Conservation (phyloP, 306 rosid genomes). For the Biancaea sappan region DNA sequence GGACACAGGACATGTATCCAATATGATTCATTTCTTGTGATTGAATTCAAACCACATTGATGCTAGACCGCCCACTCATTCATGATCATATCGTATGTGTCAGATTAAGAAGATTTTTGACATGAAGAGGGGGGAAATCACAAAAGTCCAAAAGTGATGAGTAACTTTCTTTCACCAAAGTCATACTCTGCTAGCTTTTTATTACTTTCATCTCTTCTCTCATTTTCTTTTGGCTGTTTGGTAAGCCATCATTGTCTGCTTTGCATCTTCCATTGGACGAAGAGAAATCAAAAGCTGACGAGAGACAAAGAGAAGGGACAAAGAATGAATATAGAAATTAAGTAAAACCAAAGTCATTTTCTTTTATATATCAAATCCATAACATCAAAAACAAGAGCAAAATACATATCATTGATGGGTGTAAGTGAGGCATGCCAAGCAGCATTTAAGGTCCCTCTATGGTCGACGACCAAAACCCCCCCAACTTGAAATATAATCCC, state of each 20-base stretch:
- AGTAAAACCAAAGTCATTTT: conserved; percentile 27
- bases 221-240: conserved; percentile 37
- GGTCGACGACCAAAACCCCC: conserved; percentile 1
- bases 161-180: conserved; percentile 40
- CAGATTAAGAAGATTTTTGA: conserved; percentile 3
- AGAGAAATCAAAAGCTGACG: conserved; percentile 41
- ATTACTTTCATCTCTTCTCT: conserved; percentile 31
- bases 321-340: not conserved
- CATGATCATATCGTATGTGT: not conserved
- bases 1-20: not conserved
- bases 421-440: conserved; percentile 98
- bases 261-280: conserved; percentile 43
- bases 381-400: conserved; percentile 29
- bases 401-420: conserved; percentile 63
- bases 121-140: not conserved
- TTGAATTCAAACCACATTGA: not conserved
- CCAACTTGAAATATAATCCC: conserved; percentile 1
- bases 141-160: conserved; percentile 40
- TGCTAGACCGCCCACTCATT: conserved; percentile 15
- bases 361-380: conserved; percentile 46
- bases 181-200: conserved; percentile 29
- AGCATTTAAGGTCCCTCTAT: conserved; percentile 36
- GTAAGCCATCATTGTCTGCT: conserved; percentile 43
- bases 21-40: conserved; percentile 33
- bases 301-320: not conserved